Conservation (phyloP, 148 eudicot species). For the Rhododendron molle region DNA sequence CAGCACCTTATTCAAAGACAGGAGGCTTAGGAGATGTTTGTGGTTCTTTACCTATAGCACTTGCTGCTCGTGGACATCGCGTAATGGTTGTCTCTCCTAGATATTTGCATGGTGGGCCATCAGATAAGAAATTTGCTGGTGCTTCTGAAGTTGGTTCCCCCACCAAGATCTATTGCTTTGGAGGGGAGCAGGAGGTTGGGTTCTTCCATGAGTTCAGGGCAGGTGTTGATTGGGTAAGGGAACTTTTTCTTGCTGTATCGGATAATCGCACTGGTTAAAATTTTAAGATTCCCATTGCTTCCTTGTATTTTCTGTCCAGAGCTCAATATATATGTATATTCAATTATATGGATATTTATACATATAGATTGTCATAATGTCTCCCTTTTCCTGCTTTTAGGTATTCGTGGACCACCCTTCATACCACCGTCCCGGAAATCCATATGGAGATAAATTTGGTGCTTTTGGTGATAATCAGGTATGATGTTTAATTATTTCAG, state of each 20-base stretch:
- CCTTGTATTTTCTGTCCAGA: neutral
- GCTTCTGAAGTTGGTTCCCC: constrained; percentile 51
- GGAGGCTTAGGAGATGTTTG: constrained; percentile 99
- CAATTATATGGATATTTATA: neutral
- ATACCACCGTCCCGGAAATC: constrained; percentile 95
- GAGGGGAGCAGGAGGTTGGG: constrained; percentile 76
- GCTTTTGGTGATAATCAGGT: constrained; percentile 99
- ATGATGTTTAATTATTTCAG: neutral
- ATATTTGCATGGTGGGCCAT: constrained; percentile 72
- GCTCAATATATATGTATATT: neutral
- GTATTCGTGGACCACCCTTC: constrained; percentile 95
- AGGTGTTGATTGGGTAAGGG: constrained; percentile 96
- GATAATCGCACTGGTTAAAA: neutral
- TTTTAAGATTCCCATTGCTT: neutral
- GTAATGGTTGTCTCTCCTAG: constrained; percentile 95
- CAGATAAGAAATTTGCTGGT: constrained; percentile 53
- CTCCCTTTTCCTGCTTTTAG: constrained; percentile 31
- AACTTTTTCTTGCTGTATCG: neutral
- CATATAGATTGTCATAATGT: neutral
- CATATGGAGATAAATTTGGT: constrained; percentile 83
- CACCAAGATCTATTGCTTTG: constrained; percentile 68
- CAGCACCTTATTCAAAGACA: constrained; percentile 94
- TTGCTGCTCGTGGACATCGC: constrained; percentile 91
- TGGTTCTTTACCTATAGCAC: constrained; percentile 91
- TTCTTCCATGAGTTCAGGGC: constrained; percentile 81